A percentile compares a stretch with the other conserved stretches of the same genome.
phyloP scores from a whole-genome alignment of 352 stramenopile species.

The Globisporangium cylindrosporum region DNA sequence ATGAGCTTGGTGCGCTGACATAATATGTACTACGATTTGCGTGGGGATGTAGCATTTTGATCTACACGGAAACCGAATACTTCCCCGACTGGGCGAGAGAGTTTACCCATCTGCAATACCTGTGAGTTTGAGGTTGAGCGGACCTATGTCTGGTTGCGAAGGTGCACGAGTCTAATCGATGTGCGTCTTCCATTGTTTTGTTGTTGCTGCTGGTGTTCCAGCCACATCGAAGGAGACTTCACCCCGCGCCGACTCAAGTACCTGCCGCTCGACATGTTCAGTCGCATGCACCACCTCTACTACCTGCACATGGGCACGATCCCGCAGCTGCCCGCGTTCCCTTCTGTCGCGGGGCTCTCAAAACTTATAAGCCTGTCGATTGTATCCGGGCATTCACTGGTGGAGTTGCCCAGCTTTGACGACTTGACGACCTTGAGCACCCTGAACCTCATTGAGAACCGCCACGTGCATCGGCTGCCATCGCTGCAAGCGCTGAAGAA shows the following conservation, averaged over 20 bases:
- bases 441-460: conserved; percentile 17
- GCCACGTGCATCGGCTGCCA: conserved; percentile 9
- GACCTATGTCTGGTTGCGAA: neutral
- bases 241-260: conserved; percentile 14
- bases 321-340: conserved; percentile 10
- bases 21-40: neutral
- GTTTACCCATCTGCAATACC: conserved; percentile 15
- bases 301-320: conserved; percentile 19
- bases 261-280: conserved; percentile 17
- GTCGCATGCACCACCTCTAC: conserved; percentile 11
- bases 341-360: conserved; percentile 8
- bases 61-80: conserved; percentile 21
- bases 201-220: neutral
- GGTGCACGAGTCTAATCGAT: neutral
- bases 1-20: neutral
- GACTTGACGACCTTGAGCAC: conserved; percentile 13
- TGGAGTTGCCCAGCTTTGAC: conserved; percentile 14
- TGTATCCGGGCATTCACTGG: neutral
- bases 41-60: conserved; percentile 12
- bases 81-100: conserved; percentile 19
- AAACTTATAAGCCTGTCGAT: conserved; percentile 13
- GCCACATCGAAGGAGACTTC: conserved; percentile 21
- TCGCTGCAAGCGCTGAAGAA: conserved; percentile 3
- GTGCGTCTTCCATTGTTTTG: too few relatives aligned
- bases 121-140: conserved; percentile 7